Conservation (phyloP, 2,329 filamentous ascomycete species). For the Colletotrichum lupini region DNA sequence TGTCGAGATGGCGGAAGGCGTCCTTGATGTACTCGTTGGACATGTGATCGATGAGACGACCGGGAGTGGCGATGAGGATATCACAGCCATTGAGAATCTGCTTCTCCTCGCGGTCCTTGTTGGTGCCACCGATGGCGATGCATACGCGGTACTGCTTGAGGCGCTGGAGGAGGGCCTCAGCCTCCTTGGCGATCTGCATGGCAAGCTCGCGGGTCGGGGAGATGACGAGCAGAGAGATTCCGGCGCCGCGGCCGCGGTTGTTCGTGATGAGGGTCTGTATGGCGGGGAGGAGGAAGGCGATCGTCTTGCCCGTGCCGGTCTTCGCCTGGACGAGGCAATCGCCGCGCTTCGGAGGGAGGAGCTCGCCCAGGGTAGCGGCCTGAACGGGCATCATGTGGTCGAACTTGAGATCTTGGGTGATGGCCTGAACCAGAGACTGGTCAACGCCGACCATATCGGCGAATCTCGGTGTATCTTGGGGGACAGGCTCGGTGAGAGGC, state of each 20-base stretch:
- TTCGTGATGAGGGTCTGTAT: slow-evolving; percentile 77
- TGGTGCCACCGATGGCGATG: slow-evolving; percentile 82
- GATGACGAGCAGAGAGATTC: slow-evolving; percentile 71
- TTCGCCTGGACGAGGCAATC: slow-evolving; percentile 82
- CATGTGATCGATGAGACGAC: slow-evolving; percentile 82
- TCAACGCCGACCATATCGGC: slow-evolving; percentile 57
- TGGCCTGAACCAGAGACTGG: slow-evolving; percentile 58
- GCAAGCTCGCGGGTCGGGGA: slow-evolving; percentile 79
- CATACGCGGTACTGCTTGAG: slow-evolving; percentile 81
- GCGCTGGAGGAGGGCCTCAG: slow-evolving; percentile 75
- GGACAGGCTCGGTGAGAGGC: slow-evolving; percentile 50
- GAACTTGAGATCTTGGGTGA: slow-evolving; percentile 60
- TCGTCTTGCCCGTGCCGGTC: slow-evolving; percentile 88
- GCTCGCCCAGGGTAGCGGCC: slow-evolving; percentile 60
- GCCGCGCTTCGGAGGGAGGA: slow-evolving; percentile 55
- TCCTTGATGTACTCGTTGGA: slow-evolving; percentile 76
- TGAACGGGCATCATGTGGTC: slow-evolving; percentile 67
- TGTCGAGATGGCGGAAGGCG: slow-evolving; percentile 76
- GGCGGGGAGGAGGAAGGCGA: slow-evolving; percentile 87
- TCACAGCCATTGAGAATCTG: slow-evolving; percentile 79
- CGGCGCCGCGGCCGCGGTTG: slow-evolving; percentile 45
- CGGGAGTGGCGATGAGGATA: slow-evolving; percentile 84
- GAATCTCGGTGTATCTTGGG: slow-evolving; percentile 58
- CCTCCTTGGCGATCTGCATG: slow-evolving; percentile 78
- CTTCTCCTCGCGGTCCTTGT: slow-evolving; percentile 78